Evolutionary conservation across 306 rosid species (phyloP).

Genomic region (Gastrolobium bilobum): DNA sequence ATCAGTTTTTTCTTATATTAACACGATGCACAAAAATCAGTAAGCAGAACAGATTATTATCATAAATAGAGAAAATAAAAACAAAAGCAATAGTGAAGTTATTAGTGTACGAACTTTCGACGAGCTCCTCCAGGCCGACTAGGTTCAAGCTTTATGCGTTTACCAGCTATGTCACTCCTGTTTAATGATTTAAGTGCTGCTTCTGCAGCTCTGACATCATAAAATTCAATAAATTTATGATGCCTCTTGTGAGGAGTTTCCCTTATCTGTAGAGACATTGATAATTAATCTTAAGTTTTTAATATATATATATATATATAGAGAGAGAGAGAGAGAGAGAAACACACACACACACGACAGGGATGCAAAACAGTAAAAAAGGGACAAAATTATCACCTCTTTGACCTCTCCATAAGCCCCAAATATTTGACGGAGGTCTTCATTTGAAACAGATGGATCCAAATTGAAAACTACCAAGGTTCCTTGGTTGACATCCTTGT

Average conservation of each 20-base stretch:
- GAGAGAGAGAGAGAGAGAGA: too few species aligned
- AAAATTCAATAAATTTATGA: slow-evolving; percentile 96
- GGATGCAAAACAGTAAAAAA: slow-evolving; percentile 2
- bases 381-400: slow-evolving; percentile 70
- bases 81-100: slow-evolving; percentile 32
- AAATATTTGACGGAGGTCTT: slow-evolving; percentile 96
- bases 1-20: slow-evolving; percentile 20
- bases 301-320: too few species aligned
- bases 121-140: slow-evolving; percentile 99
- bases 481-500: slow-evolving; percentile 98
- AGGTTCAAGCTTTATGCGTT: slow-evolving; percentile 98
- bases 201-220: slow-evolving; percentile 96
- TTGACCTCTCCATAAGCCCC: slow-evolving; percentile 99
- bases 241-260: slow-evolving; percentile 99
- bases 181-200: slow-evolving; percentile 92
- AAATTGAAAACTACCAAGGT: slow-evolving; percentile 95
- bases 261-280: slow-evolving; percentile 75
- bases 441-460: slow-evolving; percentile 97
- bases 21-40: slow-evolving; percentile 11
- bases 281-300: slow-evolving; percentile 17
- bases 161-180: slow-evolving; percentile 98
- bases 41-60: slow-evolving; percentile 17
- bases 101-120: slow-evolving; percentile 74
- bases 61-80: not conserved
- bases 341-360: too few species aligned